Evolutionary conservation across 768 basidiomycete genomes (phyloP), one percentile per base, ranked within the genome.

Genomic region (Suillus spraguei): DNA sequence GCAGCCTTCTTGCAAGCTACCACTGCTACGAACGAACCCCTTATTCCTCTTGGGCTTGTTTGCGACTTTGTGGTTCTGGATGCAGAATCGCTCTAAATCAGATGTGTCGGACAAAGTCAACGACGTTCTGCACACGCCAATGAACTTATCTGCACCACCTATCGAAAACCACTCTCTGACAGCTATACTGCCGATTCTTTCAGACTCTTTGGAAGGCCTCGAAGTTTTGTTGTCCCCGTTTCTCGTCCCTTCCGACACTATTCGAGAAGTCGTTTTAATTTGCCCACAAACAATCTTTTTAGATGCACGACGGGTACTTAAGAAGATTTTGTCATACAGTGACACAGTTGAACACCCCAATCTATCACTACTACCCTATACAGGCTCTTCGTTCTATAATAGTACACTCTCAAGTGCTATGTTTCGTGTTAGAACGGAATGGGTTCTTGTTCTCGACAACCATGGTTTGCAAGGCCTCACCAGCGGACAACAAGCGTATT

Each of bases 391-490:
- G 33, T 70, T 69, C 63, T 69, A 55, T 44, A 66, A 55, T 61
- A 61, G 61, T 44, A 79, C 68, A 28, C 68, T 73, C 42, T 63
- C 88, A n/a, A 71, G 73, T 32, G 71, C 74, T 32, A 75, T 79
- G 36, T 66, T 76, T 6, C 78, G 77, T 35, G 74, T 78, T 32
- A 74, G 80, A 14, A 82, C 84, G 0, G 78, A 81, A 32, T 84
- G 83, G 80, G 68, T 84, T 10, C 78, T 90, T 14, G 59, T 89
- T 9, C 74, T 88, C 60, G 84, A 85, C 60, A 77, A 83, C 54
- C 62, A 67, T 50, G 86, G 81, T 10, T 65, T 89, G 10, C 33
- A 65, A 4, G 65, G 72, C 9, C 47, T 84, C 46, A 70, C 77
- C 53, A 64, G 71, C 38, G 64, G 70, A 28, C 76, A 77, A 14